These are phyloP conservation scores for Plasmodium vivax DNA, from an alignment of 169 alveolate species.

Conservation along the genomic window DNA sequence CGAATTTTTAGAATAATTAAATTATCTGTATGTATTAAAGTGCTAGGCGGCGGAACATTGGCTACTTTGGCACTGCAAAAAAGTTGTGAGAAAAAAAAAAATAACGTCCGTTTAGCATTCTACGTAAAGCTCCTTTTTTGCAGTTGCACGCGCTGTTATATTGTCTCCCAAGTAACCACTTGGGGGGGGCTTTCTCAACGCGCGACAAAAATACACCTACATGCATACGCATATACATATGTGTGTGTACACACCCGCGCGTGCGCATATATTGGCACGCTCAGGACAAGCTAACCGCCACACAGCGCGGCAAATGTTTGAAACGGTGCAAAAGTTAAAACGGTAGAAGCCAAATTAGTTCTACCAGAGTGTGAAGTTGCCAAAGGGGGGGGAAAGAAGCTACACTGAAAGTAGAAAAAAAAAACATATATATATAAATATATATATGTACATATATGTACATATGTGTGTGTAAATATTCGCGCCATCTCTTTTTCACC, in stretches of 20 bases:
- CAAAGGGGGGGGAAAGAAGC: neutral
- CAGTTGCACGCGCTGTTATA: neutral
- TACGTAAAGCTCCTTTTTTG: neutral
- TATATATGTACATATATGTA: no score
- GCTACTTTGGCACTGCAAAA: neutral
- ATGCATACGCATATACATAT: neutral
- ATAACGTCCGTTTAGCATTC: neutral
- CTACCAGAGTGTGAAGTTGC: neutral
- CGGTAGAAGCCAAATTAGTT: neutral
- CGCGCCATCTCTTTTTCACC: neutral
- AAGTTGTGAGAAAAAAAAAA: neutral
- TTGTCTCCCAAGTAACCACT: neutral
- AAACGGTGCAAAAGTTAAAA: neutral
- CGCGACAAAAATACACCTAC: neutral
- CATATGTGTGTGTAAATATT: neutral
- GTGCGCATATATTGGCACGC: neutral
- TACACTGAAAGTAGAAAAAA: neutral
- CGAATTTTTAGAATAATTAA: neutral
- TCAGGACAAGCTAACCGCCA: neutral
- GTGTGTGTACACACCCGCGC: neutral
- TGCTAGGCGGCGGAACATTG: neutral
- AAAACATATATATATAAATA: neutral
- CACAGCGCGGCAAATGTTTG: neutral
- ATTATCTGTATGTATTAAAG: neutral
- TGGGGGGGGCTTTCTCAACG: neutral